Base-by-base conservation (phyloP, 2,329 filamentous ascomycete species). In the Xylariaceae sp. region DNA sequence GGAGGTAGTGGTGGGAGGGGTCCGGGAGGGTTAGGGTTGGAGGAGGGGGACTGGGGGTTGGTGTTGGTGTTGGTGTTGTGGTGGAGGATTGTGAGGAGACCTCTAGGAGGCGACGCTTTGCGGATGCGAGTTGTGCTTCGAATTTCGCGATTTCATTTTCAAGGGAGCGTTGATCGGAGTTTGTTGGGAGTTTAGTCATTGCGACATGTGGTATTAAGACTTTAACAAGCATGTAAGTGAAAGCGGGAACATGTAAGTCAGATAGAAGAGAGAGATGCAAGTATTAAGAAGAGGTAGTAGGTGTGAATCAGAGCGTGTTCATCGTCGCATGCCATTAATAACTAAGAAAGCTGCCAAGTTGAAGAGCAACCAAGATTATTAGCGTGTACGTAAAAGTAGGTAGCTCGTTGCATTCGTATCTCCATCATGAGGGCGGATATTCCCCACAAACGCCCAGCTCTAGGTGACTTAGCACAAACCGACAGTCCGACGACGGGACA, bases 1-100 rank as follows among this genome's bases (percentile, higher is more conserved):
- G 83, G 44, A 92, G 82, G 65, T 88, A 87, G 74, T 93, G 90
- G 34, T 81, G 68, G 13, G 70, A 62, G n/a, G 70, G 59, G 53
- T 48, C 58, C 55, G n/a, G 44, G 39, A 54, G 37, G 23, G 23
- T 30, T 30, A 30, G 23, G 23, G 23, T 34, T 53, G 64, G 4
- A 10, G 56, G 18, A 30, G 49, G 17, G 30, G 54, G 15, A 34
- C 35, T 50, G 35, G 39, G 64, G 7, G 15, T 23, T 48, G 53
- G 11, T 53, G 39, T 10, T 55, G 44, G 9, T 39, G 52, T 5
- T 47, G 52, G 44, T 15, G 34, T 4, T 18, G 11, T 53, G 11
- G 17, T 42, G 45, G 55, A 23, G 30, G 18, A 5, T 4, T 30
- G 10, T 44, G 53, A 15, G 51, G 59, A 66, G 51, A 63, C 56